Base-by-base conservation (phyloP, 140 eudicot genomes). In the Cichorium intybus region DNA sequence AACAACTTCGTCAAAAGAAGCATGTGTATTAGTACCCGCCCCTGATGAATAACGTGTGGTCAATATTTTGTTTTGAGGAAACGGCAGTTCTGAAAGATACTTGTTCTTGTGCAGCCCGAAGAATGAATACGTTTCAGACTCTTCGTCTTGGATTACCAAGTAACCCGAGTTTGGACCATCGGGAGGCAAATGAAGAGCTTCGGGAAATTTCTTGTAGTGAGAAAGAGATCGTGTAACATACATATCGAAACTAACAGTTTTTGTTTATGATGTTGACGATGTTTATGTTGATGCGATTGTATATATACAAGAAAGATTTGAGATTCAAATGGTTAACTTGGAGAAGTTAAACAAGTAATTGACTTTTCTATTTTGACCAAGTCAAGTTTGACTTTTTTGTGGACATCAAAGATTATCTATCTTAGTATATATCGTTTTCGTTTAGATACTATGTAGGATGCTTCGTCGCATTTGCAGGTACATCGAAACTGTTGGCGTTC, bases 141-240 rank as follows among this genome's bases (percentile, higher is more conserved):
- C 98, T 74, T 83, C 86, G 20, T 92, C 95, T 65, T 83, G 84
- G 60, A 85, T 76, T 10, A 85, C 93, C 28, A 88, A 35, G 70
- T 47, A 88, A 35, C 96, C 95, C 0, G 89, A 85, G 72, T 83
- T 81, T 3, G 96, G 99, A 73, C 95, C 95, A 23, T 88, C 93
- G 0, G 96, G 90, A 5, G 60, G 78, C 27, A 15, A 26, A 49
- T 61, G 58, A 7, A 85, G 69, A 22, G 70, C 56, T 4, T 85
- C 70, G 0, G 95, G 98, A 63, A 16, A 68, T 15, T 60, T 79
- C 24, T 50, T 69, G 54, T 65, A 78, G 15, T 71, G 76, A 52
- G 98, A 87, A 45, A 84, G 85, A 20, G 76, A 80, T 76, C 90
- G 75, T 7, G 97, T 84, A 10, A 78, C 84, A 47, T 84, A 90